A percentile compares a stretch with the other conserved stretches of the same genome.
Evolutionary conservation across 495 filamentous ascomycete genomes (phyloP).

Genomic region (Hypoxylon lenormandii): DNA sequence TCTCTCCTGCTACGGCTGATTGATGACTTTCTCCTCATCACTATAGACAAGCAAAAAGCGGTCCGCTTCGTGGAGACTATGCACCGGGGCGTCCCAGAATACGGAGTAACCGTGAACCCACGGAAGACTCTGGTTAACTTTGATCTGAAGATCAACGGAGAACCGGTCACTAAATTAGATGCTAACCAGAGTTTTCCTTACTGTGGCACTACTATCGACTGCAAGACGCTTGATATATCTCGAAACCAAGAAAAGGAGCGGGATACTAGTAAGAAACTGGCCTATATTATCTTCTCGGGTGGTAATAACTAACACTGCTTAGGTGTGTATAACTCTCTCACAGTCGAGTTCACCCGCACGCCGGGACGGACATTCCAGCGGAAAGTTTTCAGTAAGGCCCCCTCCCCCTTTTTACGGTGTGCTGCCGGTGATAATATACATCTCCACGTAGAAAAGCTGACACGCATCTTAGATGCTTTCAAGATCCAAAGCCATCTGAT

Average conservation of each 20-base stretch:
- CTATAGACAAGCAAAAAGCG: slow-evolving; percentile 72
- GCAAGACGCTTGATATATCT: slow-evolving; percentile 75
- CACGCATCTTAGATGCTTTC: slow-evolving; percentile 66
- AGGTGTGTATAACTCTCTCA: slow-evolving; percentile 73
- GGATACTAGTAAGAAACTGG: slow-evolving; percentile 43
- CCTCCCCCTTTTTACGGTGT: not conserved
- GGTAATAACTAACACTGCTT: slow-evolving; percentile 26
- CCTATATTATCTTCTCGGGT: not conserved
- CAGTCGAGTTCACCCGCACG: slow-evolving; percentile 74
- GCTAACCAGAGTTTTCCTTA: slow-evolving; percentile 77
- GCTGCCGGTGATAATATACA: slow-evolving; percentile 64
- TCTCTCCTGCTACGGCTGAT: slow-evolving; percentile 82
- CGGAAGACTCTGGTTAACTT: slow-evolving; percentile 91
- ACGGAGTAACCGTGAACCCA: slow-evolving; percentile 81
- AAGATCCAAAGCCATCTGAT: slow-evolving; percentile 88
- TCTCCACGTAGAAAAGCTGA: slow-evolving; percentile 50
- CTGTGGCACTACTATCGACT: slow-evolving; percentile 83
- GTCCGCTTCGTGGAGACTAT: slow-evolving; percentile 78
- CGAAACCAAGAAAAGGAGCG: slow-evolving; percentile 47
- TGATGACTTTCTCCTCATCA: slow-evolving; percentile 93
- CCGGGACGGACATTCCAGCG: slow-evolving; percentile 81
- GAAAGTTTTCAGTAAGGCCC: slow-evolving; percentile 74
- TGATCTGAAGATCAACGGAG: slow-evolving; percentile 68
- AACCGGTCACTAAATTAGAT: slow-evolving; percentile 64
- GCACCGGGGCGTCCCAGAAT: slow-evolving; percentile 79